Percentiles rank a stretch among this genome's conserved stretches.
Evolutionary conservation across 805 yeast genomes (phyloP).

Genomic region (Ogataea zsoltii): DNA sequence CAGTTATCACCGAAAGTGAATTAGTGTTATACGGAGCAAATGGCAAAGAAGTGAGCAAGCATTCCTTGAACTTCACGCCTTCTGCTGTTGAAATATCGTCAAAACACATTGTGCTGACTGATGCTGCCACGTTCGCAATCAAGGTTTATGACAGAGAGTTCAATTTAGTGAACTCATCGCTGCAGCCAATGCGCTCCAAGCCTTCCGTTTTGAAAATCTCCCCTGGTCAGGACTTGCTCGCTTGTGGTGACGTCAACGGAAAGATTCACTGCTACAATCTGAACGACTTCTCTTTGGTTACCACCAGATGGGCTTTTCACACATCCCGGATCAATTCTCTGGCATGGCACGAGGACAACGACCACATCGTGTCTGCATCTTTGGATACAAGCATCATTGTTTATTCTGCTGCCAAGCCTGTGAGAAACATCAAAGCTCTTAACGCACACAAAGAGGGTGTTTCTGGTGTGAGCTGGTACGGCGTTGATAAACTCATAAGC

Average conservation of each 20-base stretch:
- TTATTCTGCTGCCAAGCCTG: slow-evolving; percentile 78
- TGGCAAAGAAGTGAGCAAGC: slow-evolving; percentile 33
- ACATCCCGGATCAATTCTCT: slow-evolving; percentile 78
- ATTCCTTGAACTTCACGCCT: slow-evolving; percentile 39
- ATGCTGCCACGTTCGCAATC: slow-evolving; percentile 40
- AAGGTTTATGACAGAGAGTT: slow-evolving; percentile 38
- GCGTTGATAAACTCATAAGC: slow-evolving; percentile 52
- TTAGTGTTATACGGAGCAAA: slow-evolving; percentile 34
- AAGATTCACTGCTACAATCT: slow-evolving; percentile 75
- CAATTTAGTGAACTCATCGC: slow-evolving; percentile 14
- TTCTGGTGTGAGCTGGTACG: slow-evolving; percentile 67
- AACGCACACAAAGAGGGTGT: slow-evolving; percentile 92
- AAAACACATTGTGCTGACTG: slow-evolving; percentile 50
- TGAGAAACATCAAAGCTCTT: slow-evolving; percentile 67
- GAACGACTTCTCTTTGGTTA: slow-evolving; percentile 54
- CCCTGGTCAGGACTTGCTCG: slow-evolving; percentile 65
- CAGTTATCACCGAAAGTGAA: slow-evolving; percentile 48
- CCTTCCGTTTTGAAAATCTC: slow-evolving; percentile 69
- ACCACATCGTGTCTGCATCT: slow-evolving; percentile 75
- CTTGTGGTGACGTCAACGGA: slow-evolving; percentile 86
- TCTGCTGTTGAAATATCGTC: slow-evolving; percentile 48
- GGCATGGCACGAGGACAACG: slow-evolving; percentile 75
- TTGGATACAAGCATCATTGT: slow-evolving; percentile 79
- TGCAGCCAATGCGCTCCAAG: slow-evolving; percentile 53
- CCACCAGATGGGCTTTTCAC: slow-evolving; percentile 96